A percentile compares a stretch with the other conserved stretches of the same genome.
Conservation (phyloP, 352 stramenopile genomes). For the Globisporangium megalacanthum region DNA sequence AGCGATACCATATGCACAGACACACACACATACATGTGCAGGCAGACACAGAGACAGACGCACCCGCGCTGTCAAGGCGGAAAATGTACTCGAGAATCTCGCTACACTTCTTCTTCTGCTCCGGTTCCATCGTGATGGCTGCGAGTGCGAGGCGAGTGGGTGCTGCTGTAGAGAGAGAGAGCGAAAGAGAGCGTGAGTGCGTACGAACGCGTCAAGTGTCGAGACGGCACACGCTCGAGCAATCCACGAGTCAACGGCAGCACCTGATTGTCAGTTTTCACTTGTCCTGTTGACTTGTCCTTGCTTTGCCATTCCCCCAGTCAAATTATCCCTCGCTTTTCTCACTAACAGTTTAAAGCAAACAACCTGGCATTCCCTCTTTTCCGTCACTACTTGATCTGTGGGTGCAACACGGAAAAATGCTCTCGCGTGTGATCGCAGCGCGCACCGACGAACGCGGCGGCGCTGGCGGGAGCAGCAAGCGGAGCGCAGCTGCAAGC, state of each 20-base stretch:
- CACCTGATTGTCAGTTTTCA: no score
- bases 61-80: slow-evolving; percentile 72
- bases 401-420: neutral
- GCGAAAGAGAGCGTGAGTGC: neutral
- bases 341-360: neutral
- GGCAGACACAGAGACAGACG: neutral
- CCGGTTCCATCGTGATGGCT: slow-evolving; percentile 46
- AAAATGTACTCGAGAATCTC: slow-evolving; percentile 81
- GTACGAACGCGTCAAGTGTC: no score
- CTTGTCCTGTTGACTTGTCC: no score
- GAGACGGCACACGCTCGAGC: no score
- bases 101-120: slow-evolving; percentile 77
- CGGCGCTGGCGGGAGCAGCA: neutral
- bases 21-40: neutral
- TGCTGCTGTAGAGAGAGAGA: neutral
- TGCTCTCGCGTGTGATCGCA: slow-evolving; percentile 12
- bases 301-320: no score
- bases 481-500: slow-evolving; percentile 17
- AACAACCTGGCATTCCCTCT: neutral
- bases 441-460: slow-evolving; percentile 10
- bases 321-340: neutral
- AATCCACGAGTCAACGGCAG: no score
- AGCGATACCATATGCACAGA: neutral
- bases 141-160: neutral
- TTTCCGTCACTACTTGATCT: neutral